These are phyloP conservation scores for Apiotrichum siamense DNA, from an alignment of 1,284 basidiomycete genomes.

Conservation along the genomic window DNA sequence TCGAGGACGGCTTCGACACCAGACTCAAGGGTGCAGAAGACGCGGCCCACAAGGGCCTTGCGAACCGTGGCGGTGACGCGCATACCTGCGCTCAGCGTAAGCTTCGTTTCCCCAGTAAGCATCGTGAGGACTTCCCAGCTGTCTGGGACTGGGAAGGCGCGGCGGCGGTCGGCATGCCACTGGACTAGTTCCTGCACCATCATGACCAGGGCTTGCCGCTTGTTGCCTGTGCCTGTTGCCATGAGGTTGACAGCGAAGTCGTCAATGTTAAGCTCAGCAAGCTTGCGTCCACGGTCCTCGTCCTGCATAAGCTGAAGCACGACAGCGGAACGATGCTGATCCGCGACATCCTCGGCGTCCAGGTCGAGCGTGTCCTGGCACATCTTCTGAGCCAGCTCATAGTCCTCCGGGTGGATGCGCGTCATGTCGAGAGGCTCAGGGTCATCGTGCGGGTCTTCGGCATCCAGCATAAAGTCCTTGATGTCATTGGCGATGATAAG, in stretches of 20 bases:
- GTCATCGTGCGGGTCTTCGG: slow-evolving; percentile 54
- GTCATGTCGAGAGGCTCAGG: slow-evolving; percentile 92
- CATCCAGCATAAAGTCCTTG: slow-evolving; percentile 49
- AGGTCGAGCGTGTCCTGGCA: slow-evolving; percentile 93
- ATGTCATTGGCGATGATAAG: slow-evolving; percentile 72
- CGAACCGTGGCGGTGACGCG: slow-evolving; percentile 72
- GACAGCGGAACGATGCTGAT: slow-evolving; percentile 74
- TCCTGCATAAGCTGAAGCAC: slow-evolving; percentile 85
- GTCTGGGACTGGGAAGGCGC: slow-evolving; percentile 60
- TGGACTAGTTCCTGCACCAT: slow-evolving; percentile 83
- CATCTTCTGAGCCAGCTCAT: slow-evolving; percentile 97
- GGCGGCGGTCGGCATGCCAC: slow-evolving; percentile 76
- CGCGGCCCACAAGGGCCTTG: slow-evolving; percentile 27
- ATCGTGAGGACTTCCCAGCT: slow-evolving; percentile 85
- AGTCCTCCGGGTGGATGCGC: slow-evolving; percentile 96
- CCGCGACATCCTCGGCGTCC: slow-evolving; percentile 88
- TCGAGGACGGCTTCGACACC: slow-evolving; percentile 83
- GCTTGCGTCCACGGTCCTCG: slow-evolving; percentile 68
- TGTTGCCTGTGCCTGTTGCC: slow-evolving; percentile 63
- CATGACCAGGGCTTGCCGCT: slow-evolving; percentile 78
- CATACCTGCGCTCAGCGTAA: slow-evolving; percentile 70
- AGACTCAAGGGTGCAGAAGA: slow-evolving; percentile 62
- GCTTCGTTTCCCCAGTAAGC: slow-evolving; percentile 85
- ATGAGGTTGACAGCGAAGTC: slow-evolving; percentile 93
- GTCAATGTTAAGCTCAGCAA: slow-evolving; percentile 88